Conservation (phyloP, 306 rosid genomes). For the Prunus salicina region DNA sequence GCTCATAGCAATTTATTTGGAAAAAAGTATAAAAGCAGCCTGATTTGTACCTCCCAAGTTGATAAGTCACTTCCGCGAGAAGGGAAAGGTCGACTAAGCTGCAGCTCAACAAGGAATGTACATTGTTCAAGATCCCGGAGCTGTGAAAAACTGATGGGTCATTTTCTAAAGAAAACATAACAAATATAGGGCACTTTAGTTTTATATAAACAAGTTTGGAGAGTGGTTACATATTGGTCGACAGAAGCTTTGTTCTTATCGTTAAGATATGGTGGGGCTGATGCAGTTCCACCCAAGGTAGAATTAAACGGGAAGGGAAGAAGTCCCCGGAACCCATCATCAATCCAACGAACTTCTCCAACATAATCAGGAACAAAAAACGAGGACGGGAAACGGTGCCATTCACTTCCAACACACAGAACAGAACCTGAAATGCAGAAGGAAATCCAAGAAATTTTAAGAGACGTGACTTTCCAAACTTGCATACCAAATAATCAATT, state of each 20-base stretch:
- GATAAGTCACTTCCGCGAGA: constrained; percentile 80
- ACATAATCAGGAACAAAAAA: constrained; percentile 80
- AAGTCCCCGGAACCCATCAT: constrained; percentile 92
- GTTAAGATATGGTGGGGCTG: constrained; percentile 85
- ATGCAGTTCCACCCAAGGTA: constrained; percentile 88
- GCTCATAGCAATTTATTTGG: background rate
- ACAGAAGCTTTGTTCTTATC: constrained; percentile 75
- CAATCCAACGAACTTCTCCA: constrained; percentile 83
- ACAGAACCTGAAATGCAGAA: constrained; percentile 56
- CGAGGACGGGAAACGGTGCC: constrained; percentile 96
- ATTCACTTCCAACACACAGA: constrained; percentile 91
- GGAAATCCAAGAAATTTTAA: background rate
- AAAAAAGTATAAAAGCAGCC: constrained; percentile 1
- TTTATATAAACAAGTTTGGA: background rate
- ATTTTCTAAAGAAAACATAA: background rate
- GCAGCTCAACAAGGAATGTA: constrained; percentile 88
- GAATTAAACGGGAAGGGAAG: constrained; percentile 91
- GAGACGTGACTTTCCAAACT: background rate
- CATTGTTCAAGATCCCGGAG: constrained; percentile 69
- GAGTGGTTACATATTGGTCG: constrained; percentile 59
- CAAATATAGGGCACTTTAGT: background rate
- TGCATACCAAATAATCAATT: background rate
- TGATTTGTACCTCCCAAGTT: constrained; percentile 71
- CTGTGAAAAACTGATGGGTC: constrained; percentile 36
- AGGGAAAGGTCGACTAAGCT: constrained; percentile 78